Evolutionary conservation across 2,329 filamentous ascomycete genomes (phyloP).

Genomic region (Rutstroemia sp.): DNA sequence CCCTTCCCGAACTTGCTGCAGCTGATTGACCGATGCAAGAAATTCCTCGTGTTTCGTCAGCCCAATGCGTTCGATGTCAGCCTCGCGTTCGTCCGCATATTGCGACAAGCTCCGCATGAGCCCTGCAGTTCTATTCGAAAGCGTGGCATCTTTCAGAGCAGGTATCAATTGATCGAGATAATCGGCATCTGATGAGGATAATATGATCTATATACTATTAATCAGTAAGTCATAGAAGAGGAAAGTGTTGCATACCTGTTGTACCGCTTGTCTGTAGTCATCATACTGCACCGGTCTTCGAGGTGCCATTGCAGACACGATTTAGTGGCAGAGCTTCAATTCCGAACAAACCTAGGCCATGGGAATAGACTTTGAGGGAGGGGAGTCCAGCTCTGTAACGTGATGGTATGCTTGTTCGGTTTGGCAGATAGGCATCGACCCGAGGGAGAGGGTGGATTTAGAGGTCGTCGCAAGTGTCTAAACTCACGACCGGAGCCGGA

Average conservation of each 20-base stretch:
- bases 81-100: constrained; percentile 80
- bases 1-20: constrained; percentile 86
- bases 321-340: background rate
- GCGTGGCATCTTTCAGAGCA: constrained; percentile 82
- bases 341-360: background rate
- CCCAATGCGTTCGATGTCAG: constrained; percentile 89
- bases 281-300: constrained; percentile 26
- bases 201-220: constrained; percentile 61
- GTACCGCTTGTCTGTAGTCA: constrained; percentile 27
- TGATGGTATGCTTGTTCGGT: too few relatives aligned
- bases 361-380: background rate
- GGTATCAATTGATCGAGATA: constrained; percentile 95
- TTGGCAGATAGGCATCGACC: too few relatives aligned
- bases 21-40: constrained; percentile 83
- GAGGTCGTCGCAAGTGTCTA: too few relatives aligned
- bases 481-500: too few relatives aligned
- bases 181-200: constrained; percentile 84
- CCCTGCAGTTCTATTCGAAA: constrained; percentile 62
- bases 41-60: constrained; percentile 97
- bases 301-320: constrained; percentile 15
- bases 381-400: background rate
- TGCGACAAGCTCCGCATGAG: constrained; percentile 72
- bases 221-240: background rate
- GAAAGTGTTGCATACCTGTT: constrained; percentile 20
- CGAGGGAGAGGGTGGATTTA: too few relatives aligned